Evolutionary conservation across 2,329 filamentous ascomycete genomes (phyloP).

Genomic region (Fusarium armeniacum): DNA sequence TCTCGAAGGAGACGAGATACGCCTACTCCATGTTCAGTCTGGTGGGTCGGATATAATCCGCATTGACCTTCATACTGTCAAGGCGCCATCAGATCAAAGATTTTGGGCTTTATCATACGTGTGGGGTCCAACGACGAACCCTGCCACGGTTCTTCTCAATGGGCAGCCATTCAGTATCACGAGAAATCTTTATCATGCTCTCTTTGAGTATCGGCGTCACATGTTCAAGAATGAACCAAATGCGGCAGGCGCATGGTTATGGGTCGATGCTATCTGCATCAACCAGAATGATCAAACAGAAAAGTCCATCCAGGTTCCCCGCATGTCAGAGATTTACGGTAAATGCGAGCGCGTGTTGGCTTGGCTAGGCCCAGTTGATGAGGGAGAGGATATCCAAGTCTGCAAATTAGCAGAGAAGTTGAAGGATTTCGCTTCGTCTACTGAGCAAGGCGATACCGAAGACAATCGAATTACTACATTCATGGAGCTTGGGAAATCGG

Average conservation of each 20-base stretch:
- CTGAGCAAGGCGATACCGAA: rapidly evolving
- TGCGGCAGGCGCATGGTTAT: neutral
- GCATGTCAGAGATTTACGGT: conserved; percentile 36
- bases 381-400: rapidly evolving
- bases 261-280: conserved; percentile 32
- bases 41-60: rapidly evolving
- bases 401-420: neutral
- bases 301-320: conserved; percentile 27
- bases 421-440: neutral
- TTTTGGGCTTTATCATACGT: conserved; percentile 37
- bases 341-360: conserved; percentile 27
- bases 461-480: neutral
- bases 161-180: conserved; percentile 8
- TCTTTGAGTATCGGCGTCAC: conserved; percentile 3
- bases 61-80: neutral
- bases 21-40: neutral
- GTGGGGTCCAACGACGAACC: conserved; percentile 19
- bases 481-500: neutral
- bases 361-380: conserved; percentile 2
- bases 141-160: neutral
- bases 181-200: conserved; percentile 12
- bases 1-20: neutral
- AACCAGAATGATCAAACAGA: conserved; percentile 23
- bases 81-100: neutral
- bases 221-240: rapidly evolving